These are phyloP conservation scores for Sporormia fimetaria DNA, from an alignment of 495 filamentous ascomycete species.

Conservation along the genomic window DNA sequence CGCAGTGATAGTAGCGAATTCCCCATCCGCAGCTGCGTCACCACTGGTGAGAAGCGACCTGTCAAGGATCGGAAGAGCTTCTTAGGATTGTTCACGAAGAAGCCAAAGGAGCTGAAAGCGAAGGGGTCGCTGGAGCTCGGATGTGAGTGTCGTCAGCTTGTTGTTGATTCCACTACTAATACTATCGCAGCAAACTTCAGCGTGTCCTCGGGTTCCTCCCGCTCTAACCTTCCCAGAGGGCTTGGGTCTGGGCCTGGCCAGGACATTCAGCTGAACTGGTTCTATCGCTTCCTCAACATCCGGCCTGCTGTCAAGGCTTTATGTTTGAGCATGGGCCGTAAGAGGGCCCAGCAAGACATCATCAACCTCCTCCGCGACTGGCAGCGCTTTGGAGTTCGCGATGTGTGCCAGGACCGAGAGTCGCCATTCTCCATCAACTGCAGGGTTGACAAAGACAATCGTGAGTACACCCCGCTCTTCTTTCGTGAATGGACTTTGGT, in stretches of 20 bases:
- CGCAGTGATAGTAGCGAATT: conserved; percentile 29
- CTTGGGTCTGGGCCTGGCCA: no score
- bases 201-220: conserved; percentile 11
- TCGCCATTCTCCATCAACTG: conserved; percentile 63
- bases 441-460: conserved; percentile 59
- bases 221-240: conserved; percentile 12
- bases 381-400: conserved; percentile 65
- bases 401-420: conserved; percentile 61
- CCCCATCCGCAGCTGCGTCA: conserved; percentile 26
- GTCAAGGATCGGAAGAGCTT: conserved; percentile 14
- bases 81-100: conserved; percentile 22
- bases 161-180: background rate
- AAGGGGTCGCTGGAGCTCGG: conserved; percentile 12
- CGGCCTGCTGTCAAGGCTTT: conserved; percentile 66
- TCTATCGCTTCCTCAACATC: conserved; percentile 76
- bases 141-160: conserved; percentile 15
- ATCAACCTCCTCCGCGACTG: conserved; percentile 62
- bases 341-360: conserved; percentile 62
- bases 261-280: conserved; percentile 66
- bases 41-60: conserved; percentile 15
- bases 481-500: conserved; percentile 5
- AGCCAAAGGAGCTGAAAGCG: conserved; percentile 19
- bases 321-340: conserved; percentile 58
- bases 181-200: conserved; percentile 9
- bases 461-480: conserved; percentile 43